These are phyloP conservation scores for Pichia eremophila DNA, from an alignment of 805 yeast species.

Conservation along the genomic window DNA sequence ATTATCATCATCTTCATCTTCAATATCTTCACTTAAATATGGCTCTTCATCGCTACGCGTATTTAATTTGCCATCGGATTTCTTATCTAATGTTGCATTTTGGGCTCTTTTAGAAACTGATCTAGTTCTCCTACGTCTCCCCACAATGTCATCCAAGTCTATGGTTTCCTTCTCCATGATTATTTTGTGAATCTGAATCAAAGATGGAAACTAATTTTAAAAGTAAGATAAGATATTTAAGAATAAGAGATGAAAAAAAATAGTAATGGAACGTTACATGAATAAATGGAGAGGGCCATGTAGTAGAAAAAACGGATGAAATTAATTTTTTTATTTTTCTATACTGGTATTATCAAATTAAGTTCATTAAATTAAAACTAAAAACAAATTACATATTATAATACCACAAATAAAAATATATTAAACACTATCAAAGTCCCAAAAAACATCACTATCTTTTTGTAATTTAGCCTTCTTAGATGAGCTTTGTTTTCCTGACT, in stretches of 20 bases:
- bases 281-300: too few relatives aligned
- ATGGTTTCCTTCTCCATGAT: too few relatives aligned
- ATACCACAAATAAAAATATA: background rate
- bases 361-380: background rate
- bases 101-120: background rate
- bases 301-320: too few relatives aligned
- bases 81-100: background rate
- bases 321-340: too few relatives aligned
- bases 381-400: background rate
- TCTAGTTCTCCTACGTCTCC: background rate
- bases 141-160: too few relatives aligned
- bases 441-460: constrained; percentile 10
- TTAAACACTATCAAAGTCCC: constrained; percentile 28
- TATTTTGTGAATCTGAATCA: too few relatives aligned
- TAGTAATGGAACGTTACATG: too few relatives aligned
- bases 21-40: constrained; percentile 5
- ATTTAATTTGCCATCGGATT: background rate
- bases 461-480: constrained; percentile 3
- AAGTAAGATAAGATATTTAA: too few relatives aligned
- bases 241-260: too few relatives aligned
- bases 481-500: background rate
- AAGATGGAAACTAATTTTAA: too few relatives aligned
- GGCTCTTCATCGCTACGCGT: constrained; percentile 1
- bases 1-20: constrained; percentile 8
- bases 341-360: background rate